Percentiles rank a stretch among this genome's conserved stretches.
phyloP scores from a whole-genome alignment of 2,329 filamentous ascomycete species.

The Alternaria longipes region DNA sequence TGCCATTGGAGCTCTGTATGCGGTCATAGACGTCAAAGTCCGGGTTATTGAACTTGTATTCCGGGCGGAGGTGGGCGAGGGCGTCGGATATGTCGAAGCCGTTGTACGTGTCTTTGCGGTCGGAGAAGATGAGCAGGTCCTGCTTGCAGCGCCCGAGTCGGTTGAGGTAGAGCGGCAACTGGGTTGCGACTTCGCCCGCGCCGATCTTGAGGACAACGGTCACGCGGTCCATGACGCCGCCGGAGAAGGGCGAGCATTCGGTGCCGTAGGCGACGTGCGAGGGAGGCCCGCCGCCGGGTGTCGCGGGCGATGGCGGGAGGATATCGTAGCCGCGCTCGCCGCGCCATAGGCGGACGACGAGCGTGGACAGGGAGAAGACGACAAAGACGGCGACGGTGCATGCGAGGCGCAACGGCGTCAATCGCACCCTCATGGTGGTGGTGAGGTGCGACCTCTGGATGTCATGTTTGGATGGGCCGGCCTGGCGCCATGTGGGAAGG shows the following conservation, averaged over 20 bases:
- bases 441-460: slow-evolving; percentile 21
- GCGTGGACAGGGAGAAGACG: slow-evolving; percentile 32
- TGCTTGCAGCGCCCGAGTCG: slow-evolving; percentile 65
- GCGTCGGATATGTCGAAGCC: slow-evolving; percentile 58
- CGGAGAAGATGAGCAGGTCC: slow-evolving; percentile 66
- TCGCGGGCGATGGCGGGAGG: slow-evolving; percentile 35
- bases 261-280: slow-evolving; percentile 39
- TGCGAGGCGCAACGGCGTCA: slow-evolving; percentile 47
- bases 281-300: slow-evolving; percentile 29
- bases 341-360: slow-evolving; percentile 35
- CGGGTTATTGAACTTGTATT: slow-evolving; percentile 54
- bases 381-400: slow-evolving; percentile 38
- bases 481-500: slow-evolving; percentile 12
- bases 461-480: slow-evolving; percentile 23
- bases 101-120: slow-evolving; percentile 63
- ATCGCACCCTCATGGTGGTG: slow-evolving; percentile 48
- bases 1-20: slow-evolving; percentile 53
- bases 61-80: slow-evolving; percentile 56
- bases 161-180: slow-evolving; percentile 65
- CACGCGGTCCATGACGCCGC: slow-evolving; percentile 55
- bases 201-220: slow-evolving; percentile 67
- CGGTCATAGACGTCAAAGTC: slow-evolving; percentile 63
- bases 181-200: slow-evolving; percentile 64
- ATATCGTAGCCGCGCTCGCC: slow-evolving; percentile 45
- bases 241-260: slow-evolving; percentile 45